Evolutionary conservation across 2,329 filamentous ascomycete genomes (phyloP).

Genomic region (Phaeoacremonium minimum): DNA sequence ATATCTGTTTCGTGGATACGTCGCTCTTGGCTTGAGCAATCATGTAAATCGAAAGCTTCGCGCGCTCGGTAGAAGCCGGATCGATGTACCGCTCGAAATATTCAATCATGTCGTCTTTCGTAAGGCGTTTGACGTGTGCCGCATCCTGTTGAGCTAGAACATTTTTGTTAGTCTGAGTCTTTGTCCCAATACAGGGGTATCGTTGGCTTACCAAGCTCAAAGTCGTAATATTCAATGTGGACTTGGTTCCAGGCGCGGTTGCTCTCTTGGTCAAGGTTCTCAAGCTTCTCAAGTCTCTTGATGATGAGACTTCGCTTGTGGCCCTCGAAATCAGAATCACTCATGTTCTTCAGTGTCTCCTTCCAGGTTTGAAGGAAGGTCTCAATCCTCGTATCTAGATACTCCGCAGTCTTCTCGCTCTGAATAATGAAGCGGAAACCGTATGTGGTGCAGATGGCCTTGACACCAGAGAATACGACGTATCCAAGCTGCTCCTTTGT

Average conservation of each 20-base stretch:
- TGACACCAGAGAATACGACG: conserved; percentile 81
- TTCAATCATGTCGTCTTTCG: conserved; percentile 72
- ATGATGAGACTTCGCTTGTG: conserved; percentile 88
- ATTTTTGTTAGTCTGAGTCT: not conserved
- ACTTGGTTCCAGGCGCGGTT: conserved; percentile 82
- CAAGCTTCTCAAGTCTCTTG: conserved; percentile 83
- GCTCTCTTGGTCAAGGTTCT: conserved; percentile 85
- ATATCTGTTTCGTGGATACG: conserved; percentile 33
- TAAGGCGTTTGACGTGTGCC: conserved; percentile 66
- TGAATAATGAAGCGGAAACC: conserved; percentile 90
- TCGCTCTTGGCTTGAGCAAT: conserved; percentile 63
- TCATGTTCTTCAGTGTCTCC: conserved; percentile 68
- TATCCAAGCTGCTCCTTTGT: conserved; percentile 98
- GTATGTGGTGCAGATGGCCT: conserved; percentile 70
- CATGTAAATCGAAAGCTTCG: conserved; percentile 83
- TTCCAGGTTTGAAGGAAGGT: conserved; percentile 70
- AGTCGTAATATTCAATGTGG: conserved; percentile 82
- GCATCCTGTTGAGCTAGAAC: conserved; percentile 36
- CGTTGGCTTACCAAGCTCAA: conserved; percentile 66
- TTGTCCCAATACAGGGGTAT: no score
- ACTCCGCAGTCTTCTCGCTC: conserved; percentile 79
- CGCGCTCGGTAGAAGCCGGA: conserved; percentile 66
- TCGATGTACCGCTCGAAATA: conserved; percentile 77
- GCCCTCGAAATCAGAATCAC: conserved; percentile 77
- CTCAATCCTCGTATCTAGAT: conserved; percentile 84